phyloP scores from a whole-genome alignment of 73 alveolate species.

The Paramecium biaurelia region DNA sequence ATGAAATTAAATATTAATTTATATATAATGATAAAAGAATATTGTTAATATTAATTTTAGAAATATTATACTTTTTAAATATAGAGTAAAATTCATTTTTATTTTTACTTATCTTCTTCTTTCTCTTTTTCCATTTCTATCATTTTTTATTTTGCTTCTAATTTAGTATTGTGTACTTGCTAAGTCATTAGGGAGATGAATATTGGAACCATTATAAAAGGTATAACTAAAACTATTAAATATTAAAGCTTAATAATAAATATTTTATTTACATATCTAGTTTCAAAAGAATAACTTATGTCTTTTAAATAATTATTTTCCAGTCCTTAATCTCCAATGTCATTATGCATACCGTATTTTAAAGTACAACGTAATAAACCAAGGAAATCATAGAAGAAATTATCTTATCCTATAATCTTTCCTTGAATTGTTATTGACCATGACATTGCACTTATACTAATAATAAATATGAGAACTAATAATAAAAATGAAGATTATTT shows the following conservation, averaged over 20 bases:
- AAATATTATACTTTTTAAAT: neutral
- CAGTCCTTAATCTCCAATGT: neutral
- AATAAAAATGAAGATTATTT: constrained; percentile 27
- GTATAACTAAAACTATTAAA: neutral
- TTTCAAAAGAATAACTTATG: constrained; percentile 15
- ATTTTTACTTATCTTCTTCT: neutral
- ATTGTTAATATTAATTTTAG: too few relatives aligned
- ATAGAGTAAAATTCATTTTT: neutral
- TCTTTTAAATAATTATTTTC: neutral
- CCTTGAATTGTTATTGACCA: constrained; percentile 24
- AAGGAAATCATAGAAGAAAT: neutral
- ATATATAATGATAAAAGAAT: too few relatives aligned
- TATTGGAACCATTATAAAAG: constrained; percentile 21
- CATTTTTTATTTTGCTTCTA: constrained; percentile 29
- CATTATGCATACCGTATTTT: constrained; percentile 39
- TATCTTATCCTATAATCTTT: neutral
- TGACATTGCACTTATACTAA: constrained; percentile 16
- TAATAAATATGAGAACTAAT: neutral
- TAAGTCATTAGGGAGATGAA: constrained; percentile 35
- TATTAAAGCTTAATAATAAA: neutral
- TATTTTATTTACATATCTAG: neutral
- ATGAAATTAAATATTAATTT: neutral
- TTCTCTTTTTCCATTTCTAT: neutral
- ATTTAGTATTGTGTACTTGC: constrained; percentile 4
- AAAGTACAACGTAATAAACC: constrained; percentile 9